These are phyloP conservation scores for Fraxinus dipetala DNA, from an alignment of 305 asterid genomes.

Conservation along the genomic window DNA sequence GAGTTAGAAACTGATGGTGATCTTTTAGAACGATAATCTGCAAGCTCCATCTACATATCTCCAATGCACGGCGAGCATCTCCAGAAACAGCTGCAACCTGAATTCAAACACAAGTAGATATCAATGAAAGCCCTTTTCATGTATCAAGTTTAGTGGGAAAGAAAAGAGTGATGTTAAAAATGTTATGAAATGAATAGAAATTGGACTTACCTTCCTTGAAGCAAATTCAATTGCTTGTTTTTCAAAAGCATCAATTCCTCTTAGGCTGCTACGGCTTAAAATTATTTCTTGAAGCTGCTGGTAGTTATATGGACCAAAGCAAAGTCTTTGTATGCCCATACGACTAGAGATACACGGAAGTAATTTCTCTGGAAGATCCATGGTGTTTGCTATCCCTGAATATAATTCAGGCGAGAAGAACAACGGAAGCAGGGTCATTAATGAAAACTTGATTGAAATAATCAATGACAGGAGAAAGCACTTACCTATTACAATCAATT, in stretches of 20 bases:
- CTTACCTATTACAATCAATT: conserved; percentile 83
- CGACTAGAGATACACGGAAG: conserved; percentile 96
- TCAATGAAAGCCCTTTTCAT: conserved; percentile 20
- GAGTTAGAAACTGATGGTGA: conserved; percentile 34
- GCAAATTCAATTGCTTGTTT: conserved; percentile 92
- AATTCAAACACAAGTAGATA: conserved; percentile 20
- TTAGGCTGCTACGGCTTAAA: conserved; percentile 80
- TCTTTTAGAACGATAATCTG: conserved; percentile 66
- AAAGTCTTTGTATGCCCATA: conserved; percentile 98
- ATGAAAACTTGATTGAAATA: not conserved
- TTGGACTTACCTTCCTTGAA: conserved; percentile 72
- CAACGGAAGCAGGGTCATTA: conserved; percentile 13
- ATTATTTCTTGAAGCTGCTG: conserved; percentile 95
- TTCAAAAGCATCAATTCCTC: conserved; percentile 84
- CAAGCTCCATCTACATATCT: conserved; percentile 94
- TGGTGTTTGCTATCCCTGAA: conserved; percentile 97
- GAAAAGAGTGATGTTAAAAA: conserved; percentile 7
- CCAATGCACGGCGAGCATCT: conserved; percentile 97
- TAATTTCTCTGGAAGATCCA: conserved; percentile 99
- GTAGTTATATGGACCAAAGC: conserved; percentile 89
- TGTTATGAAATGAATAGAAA: conserved; percentile 10
- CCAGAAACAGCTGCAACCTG: conserved; percentile 99
- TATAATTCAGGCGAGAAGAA: conserved; percentile 12
- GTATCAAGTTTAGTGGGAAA: conserved; percentile 10
- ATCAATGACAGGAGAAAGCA: conserved; percentile 19